phyloP scores from a whole-genome alignment of 2,329 filamentous ascomycete species.

The Pseudogymnoascus sp. region DNA sequence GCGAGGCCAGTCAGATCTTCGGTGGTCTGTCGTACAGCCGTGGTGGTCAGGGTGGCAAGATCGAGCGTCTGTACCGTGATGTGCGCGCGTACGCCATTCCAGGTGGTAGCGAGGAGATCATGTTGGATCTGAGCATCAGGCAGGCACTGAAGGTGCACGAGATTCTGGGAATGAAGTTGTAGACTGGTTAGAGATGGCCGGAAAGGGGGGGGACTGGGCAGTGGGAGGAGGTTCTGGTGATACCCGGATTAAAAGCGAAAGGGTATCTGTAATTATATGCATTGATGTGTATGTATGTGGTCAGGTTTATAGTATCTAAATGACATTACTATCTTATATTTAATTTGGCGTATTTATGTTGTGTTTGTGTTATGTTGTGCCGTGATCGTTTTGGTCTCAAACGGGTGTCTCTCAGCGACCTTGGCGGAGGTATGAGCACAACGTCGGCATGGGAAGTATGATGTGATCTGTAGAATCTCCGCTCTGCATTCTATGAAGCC shows the following conservation, averaged over 20 bases:
- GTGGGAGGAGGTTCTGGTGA: neutral
- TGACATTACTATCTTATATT: neutral
- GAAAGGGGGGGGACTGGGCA: no score
- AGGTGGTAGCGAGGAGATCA: constrained; percentile 95
- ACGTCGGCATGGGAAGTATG: neutral
- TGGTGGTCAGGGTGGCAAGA: constrained; percentile 90
- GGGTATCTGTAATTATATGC: constrained; percentile 11
- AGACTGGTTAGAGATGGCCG: constrained; percentile 9
- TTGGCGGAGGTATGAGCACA: neutral
- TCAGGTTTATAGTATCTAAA: neutral
- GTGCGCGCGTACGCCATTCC: constrained; percentile 95
- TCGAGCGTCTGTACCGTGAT: constrained; percentile 90
- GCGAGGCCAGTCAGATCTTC: constrained; percentile 96
- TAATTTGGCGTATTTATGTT: neutral
- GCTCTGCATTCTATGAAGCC: neutral
- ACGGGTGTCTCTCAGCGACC: neutral
- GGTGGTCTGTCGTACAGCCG: constrained; percentile 87
- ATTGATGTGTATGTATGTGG: constrained; percentile 3
- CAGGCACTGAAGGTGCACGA: constrained; percentile 85
- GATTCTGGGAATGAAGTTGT: constrained; percentile 93
- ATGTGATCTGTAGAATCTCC: neutral
- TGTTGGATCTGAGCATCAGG: constrained; percentile 92
- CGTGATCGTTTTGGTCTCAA: neutral
- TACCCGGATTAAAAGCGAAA: constrained; percentile 3
- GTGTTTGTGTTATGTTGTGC: neutral